Conservation (phyloP, 352 stramenopile genomes). For the Globisporangium cystogenes region DNA sequence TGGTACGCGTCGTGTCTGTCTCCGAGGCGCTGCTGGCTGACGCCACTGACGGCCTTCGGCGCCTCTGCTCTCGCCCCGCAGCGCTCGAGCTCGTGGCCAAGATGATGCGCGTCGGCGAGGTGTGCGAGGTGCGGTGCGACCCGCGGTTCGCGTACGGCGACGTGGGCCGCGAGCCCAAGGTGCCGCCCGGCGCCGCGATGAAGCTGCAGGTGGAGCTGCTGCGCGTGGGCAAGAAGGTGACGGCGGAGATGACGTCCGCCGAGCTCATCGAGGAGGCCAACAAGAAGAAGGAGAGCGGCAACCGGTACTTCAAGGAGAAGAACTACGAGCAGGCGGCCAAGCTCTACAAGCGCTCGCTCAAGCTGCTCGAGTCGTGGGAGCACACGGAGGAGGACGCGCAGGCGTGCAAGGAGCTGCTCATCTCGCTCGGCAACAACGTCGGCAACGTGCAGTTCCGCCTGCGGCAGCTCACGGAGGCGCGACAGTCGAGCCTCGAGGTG, state of each 20-base stretch:
- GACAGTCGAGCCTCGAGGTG: conserved; percentile 73
- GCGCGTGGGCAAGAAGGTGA: conserved; percentile 59
- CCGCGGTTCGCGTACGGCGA: conserved; percentile 71
- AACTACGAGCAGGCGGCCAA: conserved; percentile 82
- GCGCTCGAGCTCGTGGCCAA: conserved; percentile 73
- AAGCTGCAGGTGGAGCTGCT: conserved; percentile 56
- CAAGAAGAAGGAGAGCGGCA: conserved; percentile 83
- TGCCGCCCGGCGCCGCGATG: conserved; percentile 40
- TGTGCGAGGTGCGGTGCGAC: conserved; percentile 68
- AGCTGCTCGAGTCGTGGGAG: conserved; percentile 75
- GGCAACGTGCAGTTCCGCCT: conserved; percentile 78
- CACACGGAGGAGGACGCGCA: conserved; percentile 38
- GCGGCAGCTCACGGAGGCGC: conserved; percentile 67
- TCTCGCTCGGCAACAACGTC: conserved; percentile 79
- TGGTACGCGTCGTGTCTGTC: conserved; percentile 24
- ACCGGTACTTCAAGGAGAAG: conserved; percentile 75
- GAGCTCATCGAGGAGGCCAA: conserved; percentile 70
- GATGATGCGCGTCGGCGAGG: conserved; percentile 74
- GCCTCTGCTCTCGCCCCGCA: conserved; percentile 7
- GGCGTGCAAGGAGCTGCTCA: conserved; percentile 68
- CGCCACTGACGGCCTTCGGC: no score
- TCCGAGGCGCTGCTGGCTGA: background rate
- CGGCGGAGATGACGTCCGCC: conserved; percentile 62
- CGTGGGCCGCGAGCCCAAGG: conserved; percentile 41
- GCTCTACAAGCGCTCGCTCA: conserved; percentile 80